Evolutionary conservation across 2,329 filamentous ascomycete genomes (phyloP), one percentile per base, ranked within the genome.

Genomic region (Exserohilum turcica): DNA sequence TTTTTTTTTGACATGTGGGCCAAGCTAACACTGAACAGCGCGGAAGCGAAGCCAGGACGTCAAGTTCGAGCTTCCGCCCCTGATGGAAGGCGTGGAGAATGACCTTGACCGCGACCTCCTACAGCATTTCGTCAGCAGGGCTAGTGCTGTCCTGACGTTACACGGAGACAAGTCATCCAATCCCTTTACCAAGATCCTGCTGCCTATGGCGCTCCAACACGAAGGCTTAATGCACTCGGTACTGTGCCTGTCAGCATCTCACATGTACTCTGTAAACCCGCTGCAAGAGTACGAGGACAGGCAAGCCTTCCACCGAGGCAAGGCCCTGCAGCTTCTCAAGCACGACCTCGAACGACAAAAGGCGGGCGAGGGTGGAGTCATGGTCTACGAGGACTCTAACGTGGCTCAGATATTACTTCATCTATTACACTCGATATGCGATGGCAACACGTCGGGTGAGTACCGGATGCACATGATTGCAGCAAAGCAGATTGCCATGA

Each of bases 171-270:
- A 87, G 56, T 86, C 59, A 16, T 63, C 86, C 54, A 96, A 95
- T 63, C 90, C 91, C 1, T 96, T 96, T 77, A 90, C 90, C 68
- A 88, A 91, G 60, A 87, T 94, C 61, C 79, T 96, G 31, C 80
- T 96, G 2, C 90, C 90, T 1, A 89, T 95, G 78, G 91, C 92
- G 2, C 86, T 90, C 36, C 82, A 87, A 55, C 88, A 96, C 69
- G 82, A 86, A 57, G 91, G 91, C 10, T 79, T 96, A 46, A 96
- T 96, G 91, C 92, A 96, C 72, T 94, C 91, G 9, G 85, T 96
- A 43, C 82, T 96, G 47, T 91, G 90, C 38, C 80, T 96, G 7
- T 90, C 91, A 32, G 90, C 90, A 63, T 91, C 87, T 55, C 91
- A 96, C 65, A 73, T 86, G 46, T 79, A 80, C n/a, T 79, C 78